These are phyloP conservation scores for Gossypium davidsonii DNA, from an alignment of 441 rosid species.

Conservation along the genomic window DNA sequence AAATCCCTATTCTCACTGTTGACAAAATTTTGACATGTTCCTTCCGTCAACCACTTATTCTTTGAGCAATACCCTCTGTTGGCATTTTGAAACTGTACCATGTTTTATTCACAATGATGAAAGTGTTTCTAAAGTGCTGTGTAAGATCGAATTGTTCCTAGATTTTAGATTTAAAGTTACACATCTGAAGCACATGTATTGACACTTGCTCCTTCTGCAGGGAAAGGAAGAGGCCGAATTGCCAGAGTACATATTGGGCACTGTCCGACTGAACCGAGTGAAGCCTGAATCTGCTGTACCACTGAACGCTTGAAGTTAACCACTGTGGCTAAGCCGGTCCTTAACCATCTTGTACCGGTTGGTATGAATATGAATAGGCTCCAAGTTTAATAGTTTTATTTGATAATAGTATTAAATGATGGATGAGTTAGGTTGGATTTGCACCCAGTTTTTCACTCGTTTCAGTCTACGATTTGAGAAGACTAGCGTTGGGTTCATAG, in stretches of 20 bases:
- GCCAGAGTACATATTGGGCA: constrained; percentile 94
- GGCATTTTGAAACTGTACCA: neutral
- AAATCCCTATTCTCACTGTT: neutral
- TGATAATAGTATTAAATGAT: neutral
- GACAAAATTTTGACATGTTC: neutral
- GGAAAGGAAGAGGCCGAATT: constrained; percentile 75
- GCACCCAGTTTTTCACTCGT: neutral
- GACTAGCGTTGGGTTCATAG: neutral
- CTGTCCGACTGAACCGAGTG: constrained; percentile 76
- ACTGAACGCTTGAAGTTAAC: constrained; percentile 44
- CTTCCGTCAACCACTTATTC: neutral
- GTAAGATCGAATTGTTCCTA: neutral
- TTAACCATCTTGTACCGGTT: neutral
- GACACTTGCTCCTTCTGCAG: constrained; percentile 31
- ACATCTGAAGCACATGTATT: neutral
- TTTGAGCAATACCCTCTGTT: neutral
- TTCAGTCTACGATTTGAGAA: neutral
- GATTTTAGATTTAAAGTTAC: neutral
- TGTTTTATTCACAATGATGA: neutral
- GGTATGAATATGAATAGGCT: neutral
- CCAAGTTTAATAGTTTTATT: neutral
- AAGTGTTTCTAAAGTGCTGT: neutral
- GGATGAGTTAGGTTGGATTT: neutral
- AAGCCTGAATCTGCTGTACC: constrained; percentile 59
- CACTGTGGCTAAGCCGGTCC: neutral